Evolutionary conservation across 2,329 filamentous ascomycete genomes (phyloP).

Genomic region (Calonectria ilicicola): DNA sequence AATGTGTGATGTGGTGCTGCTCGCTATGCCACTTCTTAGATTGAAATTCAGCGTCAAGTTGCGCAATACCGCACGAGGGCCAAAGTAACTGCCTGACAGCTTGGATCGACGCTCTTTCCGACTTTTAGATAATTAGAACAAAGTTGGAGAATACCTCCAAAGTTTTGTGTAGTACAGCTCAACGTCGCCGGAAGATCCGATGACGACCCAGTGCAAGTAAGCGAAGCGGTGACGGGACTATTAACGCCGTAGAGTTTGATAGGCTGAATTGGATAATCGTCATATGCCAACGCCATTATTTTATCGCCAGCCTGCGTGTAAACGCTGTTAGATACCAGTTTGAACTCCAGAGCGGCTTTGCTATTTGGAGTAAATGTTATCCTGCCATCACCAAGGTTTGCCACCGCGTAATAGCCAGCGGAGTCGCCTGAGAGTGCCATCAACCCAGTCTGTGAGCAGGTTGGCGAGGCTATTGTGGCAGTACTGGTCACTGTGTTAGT

Average conservation of each 20-base stretch:
- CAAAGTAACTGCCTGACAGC: background rate
- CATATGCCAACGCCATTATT: background rate
- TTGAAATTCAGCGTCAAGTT: background rate
- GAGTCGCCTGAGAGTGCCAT: background rate
- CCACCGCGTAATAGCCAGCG: background rate
- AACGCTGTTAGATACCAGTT: background rate
- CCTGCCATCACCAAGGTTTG: background rate
- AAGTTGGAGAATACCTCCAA: background rate
- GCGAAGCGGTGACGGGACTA: background rate
- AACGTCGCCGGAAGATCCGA: background rate
- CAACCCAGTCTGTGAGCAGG: background rate
- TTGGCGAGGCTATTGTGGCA: background rate
- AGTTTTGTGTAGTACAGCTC: background rate
- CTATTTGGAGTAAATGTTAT: background rate
- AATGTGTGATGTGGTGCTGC: no score
- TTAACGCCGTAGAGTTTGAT: background rate
- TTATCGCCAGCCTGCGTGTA: background rate
- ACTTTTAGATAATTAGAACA: background rate
- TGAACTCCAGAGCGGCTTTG: background rate
- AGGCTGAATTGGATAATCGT: background rate
- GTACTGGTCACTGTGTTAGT: background rate
- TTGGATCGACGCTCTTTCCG: background rate
- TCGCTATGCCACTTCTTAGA: no score
- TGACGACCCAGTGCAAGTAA: background rate
- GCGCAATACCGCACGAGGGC: background rate